Percentiles rank a stretch among this genome's conserved stretches.
Evolutionary conservation across 495 filamentous ascomycete species (phyloP).

Genomic region (Acidiella bohemica): DNA sequence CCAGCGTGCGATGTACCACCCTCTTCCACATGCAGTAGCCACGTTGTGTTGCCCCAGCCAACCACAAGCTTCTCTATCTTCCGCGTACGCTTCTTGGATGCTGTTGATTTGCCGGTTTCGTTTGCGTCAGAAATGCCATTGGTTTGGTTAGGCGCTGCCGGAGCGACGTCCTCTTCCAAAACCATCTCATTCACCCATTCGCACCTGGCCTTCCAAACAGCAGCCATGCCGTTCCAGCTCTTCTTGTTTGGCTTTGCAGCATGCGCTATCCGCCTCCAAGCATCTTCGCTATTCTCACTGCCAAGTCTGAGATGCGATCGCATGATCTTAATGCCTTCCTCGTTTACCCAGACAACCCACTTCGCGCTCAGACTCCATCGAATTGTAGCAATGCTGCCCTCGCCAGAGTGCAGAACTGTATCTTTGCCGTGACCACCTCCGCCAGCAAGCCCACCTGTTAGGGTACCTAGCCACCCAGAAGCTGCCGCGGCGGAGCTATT

Average conservation of each 20-base stretch:
- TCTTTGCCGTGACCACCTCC: slow-evolving; percentile 70
- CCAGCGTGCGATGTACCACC: slow-evolving; percentile 54
- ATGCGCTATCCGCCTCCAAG: slow-evolving; percentile 94
- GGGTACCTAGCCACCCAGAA: slow-evolving; percentile 79
- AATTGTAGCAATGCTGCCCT: slow-evolving; percentile 79
- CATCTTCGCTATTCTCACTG: slow-evolving; percentile 57
- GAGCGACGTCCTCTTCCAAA: slow-evolving; percentile 43
- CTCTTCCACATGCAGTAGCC: slow-evolving; percentile 84
- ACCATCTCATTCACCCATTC: slow-evolving; percentile 84
- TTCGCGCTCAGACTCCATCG: slow-evolving; percentile 85
- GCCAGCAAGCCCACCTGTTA: slow-evolving; percentile 49
- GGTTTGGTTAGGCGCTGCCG: slow-evolving; percentile 23
- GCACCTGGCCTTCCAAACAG: slow-evolving; percentile 78
- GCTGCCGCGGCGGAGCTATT: slow-evolving; percentile 71
- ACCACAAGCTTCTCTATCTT: slow-evolving; percentile 68
- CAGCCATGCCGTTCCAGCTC: slow-evolving; percentile 86
- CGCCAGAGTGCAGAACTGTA: slow-evolving; percentile 76
- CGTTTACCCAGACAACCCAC: slow-evolving; percentile 88
- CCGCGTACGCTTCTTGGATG: slow-evolving; percentile 23
- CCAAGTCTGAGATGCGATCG: slow-evolving; percentile 74
- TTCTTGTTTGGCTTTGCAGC: slow-evolving; percentile 67
- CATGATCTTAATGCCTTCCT: slow-evolving; percentile 96
- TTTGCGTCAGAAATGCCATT: slow-evolving; percentile 13
- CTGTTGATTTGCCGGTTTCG: slow-evolving; percentile 8
- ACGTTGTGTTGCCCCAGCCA: slow-evolving; percentile 90